phyloP scores from a whole-genome alignment of 2,329 filamentous ascomycete genomes.

The Paracoccidioides lutzii region DNA sequence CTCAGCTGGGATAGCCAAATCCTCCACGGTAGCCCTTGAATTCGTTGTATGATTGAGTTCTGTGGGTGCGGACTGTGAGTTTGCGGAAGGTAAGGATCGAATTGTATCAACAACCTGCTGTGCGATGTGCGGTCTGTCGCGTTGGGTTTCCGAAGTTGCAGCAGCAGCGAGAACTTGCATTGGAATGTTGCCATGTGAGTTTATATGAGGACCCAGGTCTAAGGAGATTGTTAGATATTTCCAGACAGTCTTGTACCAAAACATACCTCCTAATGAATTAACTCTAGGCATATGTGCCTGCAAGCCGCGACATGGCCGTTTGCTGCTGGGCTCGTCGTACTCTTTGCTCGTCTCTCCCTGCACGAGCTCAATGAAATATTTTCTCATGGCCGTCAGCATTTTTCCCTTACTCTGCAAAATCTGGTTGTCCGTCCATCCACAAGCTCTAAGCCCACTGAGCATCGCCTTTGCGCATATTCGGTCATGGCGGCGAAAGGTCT shows the following conservation, averaged over 20 bases:
- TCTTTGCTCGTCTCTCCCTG: too few species aligned
- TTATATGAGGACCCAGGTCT: background rate
- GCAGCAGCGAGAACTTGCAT: background rate
- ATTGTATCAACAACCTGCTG: background rate
- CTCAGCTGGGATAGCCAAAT: background rate
- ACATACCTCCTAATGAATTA: background rate
- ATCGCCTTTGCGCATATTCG: background rate
- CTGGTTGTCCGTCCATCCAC: background rate
- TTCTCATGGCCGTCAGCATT: background rate
- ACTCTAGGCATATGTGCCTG: background rate
- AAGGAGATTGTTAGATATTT: background rate
- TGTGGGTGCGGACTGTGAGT: background rate
- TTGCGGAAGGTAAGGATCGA: background rate
- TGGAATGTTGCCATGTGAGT: background rate
- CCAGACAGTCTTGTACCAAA: background rate
- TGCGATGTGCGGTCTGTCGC: background rate
- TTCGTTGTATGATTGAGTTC: background rate
- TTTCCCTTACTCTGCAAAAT: background rate
- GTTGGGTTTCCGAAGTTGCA: background rate
- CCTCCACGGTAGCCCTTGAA: background rate
- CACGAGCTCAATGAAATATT: too few species aligned
- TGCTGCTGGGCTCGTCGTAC: too few species aligned
- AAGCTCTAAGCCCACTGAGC: background rate
- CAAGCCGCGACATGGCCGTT: too few species aligned
- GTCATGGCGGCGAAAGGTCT: background rate